A percentile compares a stretch with the other conserved stretches of the same genome.
Evolutionary conservation across 139 green algal genomes (phyloP).

Genomic region (Tetraselmis striata): DNA sequence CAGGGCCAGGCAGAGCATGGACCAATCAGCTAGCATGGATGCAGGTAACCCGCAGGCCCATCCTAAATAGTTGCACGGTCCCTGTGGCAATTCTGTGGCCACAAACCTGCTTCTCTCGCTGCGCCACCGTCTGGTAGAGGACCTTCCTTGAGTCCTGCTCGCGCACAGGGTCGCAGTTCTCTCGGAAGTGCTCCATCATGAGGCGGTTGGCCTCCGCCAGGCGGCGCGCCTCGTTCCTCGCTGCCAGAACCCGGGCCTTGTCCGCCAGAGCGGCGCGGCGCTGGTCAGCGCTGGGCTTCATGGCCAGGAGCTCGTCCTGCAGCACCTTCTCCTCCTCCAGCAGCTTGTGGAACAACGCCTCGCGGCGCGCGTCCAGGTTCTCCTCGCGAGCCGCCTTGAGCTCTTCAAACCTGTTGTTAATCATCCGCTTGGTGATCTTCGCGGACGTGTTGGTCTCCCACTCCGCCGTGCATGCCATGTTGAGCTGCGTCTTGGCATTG

Average conservation of each 20-base stretch:
- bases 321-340: background rate
- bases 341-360: background rate
- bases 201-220: background rate
- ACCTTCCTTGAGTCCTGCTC: constrained; percentile 38
- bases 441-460: background rate
- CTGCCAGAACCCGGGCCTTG: background rate
- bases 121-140: constrained; percentile 40
- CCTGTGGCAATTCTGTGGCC: background rate
- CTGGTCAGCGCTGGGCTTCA: background rate
- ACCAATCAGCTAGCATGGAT: too few species aligned
- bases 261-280: background rate
- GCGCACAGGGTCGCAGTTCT: constrained; percentile 52
- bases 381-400: background rate
- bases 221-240: background rate
- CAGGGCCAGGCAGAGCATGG: too few species aligned
- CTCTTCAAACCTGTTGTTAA: background rate
- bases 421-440: background rate
- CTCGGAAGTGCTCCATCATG: constrained; percentile 31
- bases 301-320: background rate
- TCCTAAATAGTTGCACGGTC: too few species aligned
- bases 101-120: constrained; percentile 41
- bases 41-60: too few species aligned
- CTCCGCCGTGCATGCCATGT: background rate
- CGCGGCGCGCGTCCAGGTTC: background rate
- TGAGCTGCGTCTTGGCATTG: background rate